These are phyloP conservation scores for Royoungia palumana DNA, from an alignment of 768 basidiomycete genomes.

Conservation along the genomic window DNA sequence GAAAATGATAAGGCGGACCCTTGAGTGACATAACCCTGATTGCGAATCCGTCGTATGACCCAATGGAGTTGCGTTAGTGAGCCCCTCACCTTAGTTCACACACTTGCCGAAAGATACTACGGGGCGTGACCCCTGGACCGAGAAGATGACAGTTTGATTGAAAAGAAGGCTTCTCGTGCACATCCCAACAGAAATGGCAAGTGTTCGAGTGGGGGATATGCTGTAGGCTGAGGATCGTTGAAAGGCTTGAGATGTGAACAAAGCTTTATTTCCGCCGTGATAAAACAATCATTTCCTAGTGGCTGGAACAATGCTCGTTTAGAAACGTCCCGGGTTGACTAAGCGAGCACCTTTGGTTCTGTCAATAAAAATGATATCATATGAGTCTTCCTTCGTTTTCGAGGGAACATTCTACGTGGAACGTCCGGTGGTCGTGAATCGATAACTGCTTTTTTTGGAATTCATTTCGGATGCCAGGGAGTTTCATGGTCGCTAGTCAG, in stretches of 20 bases:
- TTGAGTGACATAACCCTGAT: constrained; percentile 7
- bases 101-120: too few relatives aligned
- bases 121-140: too few relatives aligned
- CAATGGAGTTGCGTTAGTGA: not conserved
- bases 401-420: constrained; percentile 27
- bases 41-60: not conserved
- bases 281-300: not conserved
- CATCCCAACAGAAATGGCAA: not conserved
- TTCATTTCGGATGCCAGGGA: too few relatives aligned
- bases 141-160: too few relatives aligned
- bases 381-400: not conserved
- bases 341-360: constrained; percentile 18
- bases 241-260: not conserved
- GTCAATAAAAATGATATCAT: constrained; percentile 16
- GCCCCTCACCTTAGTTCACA: constrained; percentile 1
- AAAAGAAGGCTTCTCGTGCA: not conserved
- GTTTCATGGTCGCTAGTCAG: not conserved
- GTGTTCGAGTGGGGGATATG: constrained; percentile 3
- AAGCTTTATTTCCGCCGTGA: constrained; percentile 14
- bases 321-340: constrained; percentile 3
- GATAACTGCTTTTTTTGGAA: constrained; percentile 14
- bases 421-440: constrained; percentile 19
- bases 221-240: not conserved
- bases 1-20: constrained; percentile 6
- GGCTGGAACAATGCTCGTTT: not conserved